phyloP scores from a whole-genome alignment of 192 early-diverging fungal genomes.

The Coemansia sp. region DNA sequence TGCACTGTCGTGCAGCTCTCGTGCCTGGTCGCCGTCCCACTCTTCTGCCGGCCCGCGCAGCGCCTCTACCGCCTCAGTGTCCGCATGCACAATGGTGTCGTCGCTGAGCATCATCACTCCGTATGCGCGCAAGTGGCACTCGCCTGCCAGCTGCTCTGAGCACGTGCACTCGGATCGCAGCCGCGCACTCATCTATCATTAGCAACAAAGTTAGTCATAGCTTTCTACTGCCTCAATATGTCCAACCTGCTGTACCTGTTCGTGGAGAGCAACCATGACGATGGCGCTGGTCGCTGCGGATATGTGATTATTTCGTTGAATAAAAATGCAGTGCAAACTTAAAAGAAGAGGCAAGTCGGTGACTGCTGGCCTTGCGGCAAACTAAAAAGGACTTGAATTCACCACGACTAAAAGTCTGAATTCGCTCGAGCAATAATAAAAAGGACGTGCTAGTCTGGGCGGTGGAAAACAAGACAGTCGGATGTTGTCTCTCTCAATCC shows the following conservation, averaged over 20 bases:
- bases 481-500: not conserved
- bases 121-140: conserved; percentile 46
- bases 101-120: conserved; percentile 38
- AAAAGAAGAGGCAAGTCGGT: not conserved
- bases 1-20: conserved; percentile 23
- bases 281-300: not conserved
- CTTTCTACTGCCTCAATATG: not conserved
- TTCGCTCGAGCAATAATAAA: not conserved
- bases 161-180: conserved; percentile 32
- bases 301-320: not conserved
- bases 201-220: conserved; percentile 1
- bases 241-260: not conserved
- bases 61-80: conserved; percentile 37
- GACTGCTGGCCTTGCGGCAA: not conserved
- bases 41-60: conserved; percentile 46
- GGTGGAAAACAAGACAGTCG: not conserved
- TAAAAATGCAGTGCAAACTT: not conserved
- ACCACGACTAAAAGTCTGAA: not conserved
- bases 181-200: conserved; percentile 18
- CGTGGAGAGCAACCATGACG: not conserved
- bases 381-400: not conserved
- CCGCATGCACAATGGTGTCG: conserved; percentile 34
- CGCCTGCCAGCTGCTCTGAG: conserved; percentile 18
- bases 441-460: not conserved
- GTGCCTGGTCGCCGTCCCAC: conserved; percentile 20